Evolutionary conservation across 768 basidiomycete species (phyloP).

Genomic region (Kwoniella shandongensis): DNA sequence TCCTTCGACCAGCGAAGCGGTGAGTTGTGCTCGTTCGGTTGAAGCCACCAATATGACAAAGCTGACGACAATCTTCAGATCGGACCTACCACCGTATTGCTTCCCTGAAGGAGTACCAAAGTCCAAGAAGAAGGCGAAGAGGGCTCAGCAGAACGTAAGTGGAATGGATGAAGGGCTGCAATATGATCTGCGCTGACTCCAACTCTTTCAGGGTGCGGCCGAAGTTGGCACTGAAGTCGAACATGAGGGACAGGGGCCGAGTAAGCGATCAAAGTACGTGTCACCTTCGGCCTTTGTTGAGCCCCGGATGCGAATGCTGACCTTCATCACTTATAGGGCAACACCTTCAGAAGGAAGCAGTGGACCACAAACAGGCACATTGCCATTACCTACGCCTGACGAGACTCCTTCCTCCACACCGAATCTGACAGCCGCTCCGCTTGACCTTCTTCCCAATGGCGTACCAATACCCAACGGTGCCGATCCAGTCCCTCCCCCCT

Average conservation of each 20-base stretch:
- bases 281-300: neutral
- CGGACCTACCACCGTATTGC: conserved; percentile 43
- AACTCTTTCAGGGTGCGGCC: conserved; percentile 20
- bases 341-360: conserved; percentile 24
- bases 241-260: conserved; percentile 38
- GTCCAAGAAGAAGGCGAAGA: conserved; percentile 45
- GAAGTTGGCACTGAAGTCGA: conserved; percentile 31
- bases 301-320: neutral
- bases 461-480: conserved; percentile 27
- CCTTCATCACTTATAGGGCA: conserved; percentile 16
- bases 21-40: conserved; percentile 50
- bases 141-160: conserved; percentile 37
- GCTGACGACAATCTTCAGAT: conserved; percentile 15
- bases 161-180: too few species aligned
- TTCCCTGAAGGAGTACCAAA: conserved; percentile 50
- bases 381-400: neutral
- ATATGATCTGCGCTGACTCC: too few species aligned
- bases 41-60: neutral
- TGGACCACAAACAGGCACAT: conserved; percentile 12
- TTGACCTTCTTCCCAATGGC: conserved; percentile 3
- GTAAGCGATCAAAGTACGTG: conserved; percentile 44
- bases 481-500: conserved; percentile 19
- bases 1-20: conserved; percentile 91
- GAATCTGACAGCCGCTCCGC: conserved; percentile 1
- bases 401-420: conserved; percentile 4